These are phyloP conservation scores for Leishmania tarentolae DNA, from an alignment of 208 protist species.

Conservation along the genomic window DNA sequence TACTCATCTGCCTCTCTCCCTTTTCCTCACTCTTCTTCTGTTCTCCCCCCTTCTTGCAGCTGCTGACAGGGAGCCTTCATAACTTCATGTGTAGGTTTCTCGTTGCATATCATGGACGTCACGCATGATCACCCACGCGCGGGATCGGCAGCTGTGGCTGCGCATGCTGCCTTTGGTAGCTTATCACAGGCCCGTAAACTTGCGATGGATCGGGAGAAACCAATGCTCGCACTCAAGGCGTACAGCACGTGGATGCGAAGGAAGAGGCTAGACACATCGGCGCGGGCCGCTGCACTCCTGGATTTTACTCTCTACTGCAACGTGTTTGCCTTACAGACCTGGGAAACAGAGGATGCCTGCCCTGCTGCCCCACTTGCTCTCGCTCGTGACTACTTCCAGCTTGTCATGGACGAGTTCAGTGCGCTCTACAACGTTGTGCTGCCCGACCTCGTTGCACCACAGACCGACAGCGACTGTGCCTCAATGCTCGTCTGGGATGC, in stretches of 20 bases:
- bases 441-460: neutral
- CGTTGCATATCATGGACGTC: constrained; percentile 1
- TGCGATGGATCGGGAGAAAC: constrained; percentile 18
- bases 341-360: neutral
- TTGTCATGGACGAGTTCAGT: constrained; percentile 25
- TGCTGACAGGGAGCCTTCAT: constrained; percentile 1
- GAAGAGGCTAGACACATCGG: neutral
- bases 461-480: neutral
- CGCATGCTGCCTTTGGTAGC: neutral
- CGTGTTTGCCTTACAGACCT: constrained; percentile 19
- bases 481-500: neutral
- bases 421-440: constrained; percentile 10
- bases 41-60: neutral
- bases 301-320: constrained; percentile 37
- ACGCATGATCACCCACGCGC: neutral
- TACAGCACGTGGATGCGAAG: constrained; percentile 31
- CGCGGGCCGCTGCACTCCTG: constrained; percentile 20
- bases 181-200: constrained; percentile 20
- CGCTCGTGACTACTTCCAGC: constrained; percentile 29
- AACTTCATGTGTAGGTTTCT: neutral
- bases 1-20: neutral
- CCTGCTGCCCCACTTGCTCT: constrained; percentile 2
- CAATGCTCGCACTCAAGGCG: constrained; percentile 47
- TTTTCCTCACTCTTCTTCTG: neutral
- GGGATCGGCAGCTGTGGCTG: neutral